Evolutionary conservation across 2,329 filamentous ascomycete species (phyloP).

Genomic region (Colletotrichum zoysiae): DNA sequence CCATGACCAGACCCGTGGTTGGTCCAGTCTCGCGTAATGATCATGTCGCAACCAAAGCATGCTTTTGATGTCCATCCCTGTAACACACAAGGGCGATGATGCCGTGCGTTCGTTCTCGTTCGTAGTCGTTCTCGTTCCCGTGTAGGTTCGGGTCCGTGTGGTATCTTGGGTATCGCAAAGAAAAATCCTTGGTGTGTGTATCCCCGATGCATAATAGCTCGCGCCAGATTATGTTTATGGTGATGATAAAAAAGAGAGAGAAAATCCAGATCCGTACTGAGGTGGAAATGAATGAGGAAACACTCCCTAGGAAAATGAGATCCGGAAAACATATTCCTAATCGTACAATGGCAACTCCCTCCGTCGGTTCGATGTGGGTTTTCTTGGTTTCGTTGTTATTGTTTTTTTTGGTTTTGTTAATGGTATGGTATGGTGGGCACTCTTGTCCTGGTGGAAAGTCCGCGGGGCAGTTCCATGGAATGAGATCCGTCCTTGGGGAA

Average conservation of each 20-base stretch:
- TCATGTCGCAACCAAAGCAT: slow-evolving; percentile 37
- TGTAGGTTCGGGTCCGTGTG: slow-evolving; percentile 29
- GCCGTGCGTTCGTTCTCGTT: slow-evolving; percentile 39
- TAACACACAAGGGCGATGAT: slow-evolving; percentile 26
- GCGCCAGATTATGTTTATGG: slow-evolving; percentile 42
- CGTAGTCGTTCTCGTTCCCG: slow-evolving; percentile 37
- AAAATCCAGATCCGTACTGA: slow-evolving; percentile 32
- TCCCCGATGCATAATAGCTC: slow-evolving; percentile 41
- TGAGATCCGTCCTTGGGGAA: not conserved
- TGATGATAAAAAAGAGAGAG: slow-evolving; percentile 39
- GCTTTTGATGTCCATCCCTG: slow-evolving; percentile 35
- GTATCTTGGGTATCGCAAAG: slow-evolving; percentile 43
- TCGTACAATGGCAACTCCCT: slow-evolving; percentile 41
- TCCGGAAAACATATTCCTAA: slow-evolving; percentile 40
- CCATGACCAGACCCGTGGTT: slow-evolving; percentile 27
- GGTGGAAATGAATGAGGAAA: slow-evolving; percentile 36
- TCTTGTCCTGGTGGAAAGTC: slow-evolving; percentile 18
- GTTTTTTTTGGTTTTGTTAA: not conserved
- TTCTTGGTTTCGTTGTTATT: slow-evolving; percentile 24
- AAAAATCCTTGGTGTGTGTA: slow-evolving; percentile 37
- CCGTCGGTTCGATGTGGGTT: slow-evolving; percentile 37
- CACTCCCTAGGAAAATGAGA: slow-evolving; percentile 32
- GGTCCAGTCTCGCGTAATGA: slow-evolving; percentile 21
- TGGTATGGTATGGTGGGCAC: not conserved
- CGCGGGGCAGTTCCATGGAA: slow-evolving; percentile 25